Evolutionary conservation across 2,329 filamentous ascomycete species (phyloP), one percentile per base, ranked within the genome.

Genomic region (Plectosphaerella plurivora): DNA sequence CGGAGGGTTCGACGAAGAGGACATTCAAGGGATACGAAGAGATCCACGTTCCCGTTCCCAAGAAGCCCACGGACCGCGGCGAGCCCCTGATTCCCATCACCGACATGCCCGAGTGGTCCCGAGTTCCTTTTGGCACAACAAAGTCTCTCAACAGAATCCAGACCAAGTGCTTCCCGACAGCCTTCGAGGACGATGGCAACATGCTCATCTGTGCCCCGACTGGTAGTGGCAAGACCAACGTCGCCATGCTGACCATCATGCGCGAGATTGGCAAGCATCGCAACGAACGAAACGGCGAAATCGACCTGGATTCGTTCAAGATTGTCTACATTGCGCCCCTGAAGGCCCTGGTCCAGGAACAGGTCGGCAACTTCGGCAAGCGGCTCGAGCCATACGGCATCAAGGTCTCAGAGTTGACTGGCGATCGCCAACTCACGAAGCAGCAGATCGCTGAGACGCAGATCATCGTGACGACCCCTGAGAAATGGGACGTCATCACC

Each of bases 401-500:
- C 65, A 87, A 83, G 54, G 94, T 99, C 11, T 84, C 92, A n/a
- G 94, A 99, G 71, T 76, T 99, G 64, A 99, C 94, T 56, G 94
- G 94, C 74, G 94, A 99, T 73, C 89, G 94, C 50, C 94, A 97
- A 72, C 87, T 99, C 66, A 99, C 93, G 18, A 99, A 99, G 72
- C 91, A 96, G 69, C 94, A 99, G 76, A 97, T 99, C 57, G 85
- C 93, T 2, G 94, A 99, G 64, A 99, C 94, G 1, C 93, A 99
- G 68, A 87, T 99, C 61, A 99, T 99, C 61, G 92, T 99, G 54
- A 99, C 94, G 1, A 99, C 94, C 0, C 94, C 94, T 18, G 94
- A 99, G 71, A 99, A 99, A 73, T 99, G 91, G 89, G 94, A 99
- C 71, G 93, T 99, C 60, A 97, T 99, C 61, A 99, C 95, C 6